Evolutionary conservation across 2,329 filamentous ascomycete species (phyloP).

Genomic region (Cercospora janseana): DNA sequence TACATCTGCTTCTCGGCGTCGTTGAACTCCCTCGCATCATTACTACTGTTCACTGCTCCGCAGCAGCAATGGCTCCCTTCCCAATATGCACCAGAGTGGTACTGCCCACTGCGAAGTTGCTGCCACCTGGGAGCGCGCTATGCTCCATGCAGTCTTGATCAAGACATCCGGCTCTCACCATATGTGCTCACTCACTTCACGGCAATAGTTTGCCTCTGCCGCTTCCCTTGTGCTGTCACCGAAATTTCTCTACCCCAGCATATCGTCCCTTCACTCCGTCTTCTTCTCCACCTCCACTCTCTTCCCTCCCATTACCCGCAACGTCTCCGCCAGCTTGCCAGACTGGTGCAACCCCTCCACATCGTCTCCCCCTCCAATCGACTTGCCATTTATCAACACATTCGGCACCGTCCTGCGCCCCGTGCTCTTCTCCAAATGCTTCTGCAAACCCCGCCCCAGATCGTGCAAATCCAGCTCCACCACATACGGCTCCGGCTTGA

Average conservation of each 20-base stretch:
- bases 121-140: too few species aligned
- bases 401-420: conserved; percentile 87
- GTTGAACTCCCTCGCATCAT: too few species aligned
- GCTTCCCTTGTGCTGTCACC: too few species aligned
- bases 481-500: conserved; percentile 77
- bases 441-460: conserved; percentile 69
- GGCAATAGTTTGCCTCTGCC: too few species aligned
- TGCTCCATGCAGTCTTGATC: too few species aligned
- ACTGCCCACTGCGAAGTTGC: too few species aligned
- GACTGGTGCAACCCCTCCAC: conserved; percentile 63
- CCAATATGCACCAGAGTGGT: too few species aligned
- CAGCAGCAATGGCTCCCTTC: too few species aligned
- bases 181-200: too few species aligned
- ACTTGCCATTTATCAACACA: conserved; percentile 80
- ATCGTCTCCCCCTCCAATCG: conserved; percentile 88
- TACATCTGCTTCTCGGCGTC: too few species aligned
- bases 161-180: too few species aligned
- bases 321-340: conserved; percentile 66
- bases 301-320: conserved; percentile 72
- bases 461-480: conserved; percentile 86
- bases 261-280: neutral
- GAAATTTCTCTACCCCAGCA: neutral
- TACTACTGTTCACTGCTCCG: too few species aligned
- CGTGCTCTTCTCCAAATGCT: conserved; percentile 67
- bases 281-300: conserved; percentile 42